Evolutionary conservation across 2,329 filamentous ascomycete species (phyloP).

Genomic region (Diaporthe sp.): DNA sequence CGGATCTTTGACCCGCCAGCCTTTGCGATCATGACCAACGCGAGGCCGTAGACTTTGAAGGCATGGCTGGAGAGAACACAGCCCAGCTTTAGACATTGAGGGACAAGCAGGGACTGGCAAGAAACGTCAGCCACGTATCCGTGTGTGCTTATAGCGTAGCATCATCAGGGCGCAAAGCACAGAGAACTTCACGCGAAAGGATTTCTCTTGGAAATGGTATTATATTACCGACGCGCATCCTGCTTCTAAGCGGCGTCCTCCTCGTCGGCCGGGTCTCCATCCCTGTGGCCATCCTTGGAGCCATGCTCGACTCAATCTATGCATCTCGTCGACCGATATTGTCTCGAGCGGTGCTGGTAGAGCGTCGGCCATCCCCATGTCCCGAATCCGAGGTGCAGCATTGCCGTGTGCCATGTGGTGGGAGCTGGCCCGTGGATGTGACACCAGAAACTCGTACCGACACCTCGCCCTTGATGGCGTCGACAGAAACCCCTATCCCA

Average conservation of each 20-base stretch:
- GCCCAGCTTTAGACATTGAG: conserved; percentile 51
- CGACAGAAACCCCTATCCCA: not conserved
- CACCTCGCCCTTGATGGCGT: not conserved
- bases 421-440: not conserved
- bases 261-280: not conserved
- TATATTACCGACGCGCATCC: conserved; percentile 16
- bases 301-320: not conserved
- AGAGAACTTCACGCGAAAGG: not conserved
- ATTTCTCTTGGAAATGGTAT: not conserved
- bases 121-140: conserved; percentile 49
- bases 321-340: not conserved
- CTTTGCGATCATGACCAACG: not conserved
- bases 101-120: not conserved
- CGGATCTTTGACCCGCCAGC: not conserved
- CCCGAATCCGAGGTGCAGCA: not conserved
- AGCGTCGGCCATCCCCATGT: not conserved
- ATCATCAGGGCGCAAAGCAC: not conserved
- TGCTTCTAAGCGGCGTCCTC: not conserved
- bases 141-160: not conserved
- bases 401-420: not conserved
- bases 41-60: no score
- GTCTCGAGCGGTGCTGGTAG: not conserved
- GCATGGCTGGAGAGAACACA: conserved; percentile 38
- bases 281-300: not conserved
- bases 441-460: not conserved